A percentile compares a stretch with the other conserved stretches of the same genome.
Evolutionary conservation across 2,329 filamentous ascomycete species (phyloP).

Genomic region (Monilinia vaccinii-corymbosi): DNA sequence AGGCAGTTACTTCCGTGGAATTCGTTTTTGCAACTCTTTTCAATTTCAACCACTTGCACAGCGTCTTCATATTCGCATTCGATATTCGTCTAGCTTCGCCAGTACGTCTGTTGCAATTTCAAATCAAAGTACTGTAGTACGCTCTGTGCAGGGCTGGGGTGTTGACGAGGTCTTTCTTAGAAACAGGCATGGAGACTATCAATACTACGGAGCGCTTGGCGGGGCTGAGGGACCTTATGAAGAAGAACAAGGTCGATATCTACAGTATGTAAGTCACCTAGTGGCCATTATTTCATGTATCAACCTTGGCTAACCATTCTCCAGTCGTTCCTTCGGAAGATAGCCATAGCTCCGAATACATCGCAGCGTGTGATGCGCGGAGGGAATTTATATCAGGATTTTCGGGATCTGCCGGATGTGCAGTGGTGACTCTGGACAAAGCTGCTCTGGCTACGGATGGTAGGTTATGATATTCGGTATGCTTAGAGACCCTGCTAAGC

Average conservation of each 20-base stretch:
- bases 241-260: slow-evolving; percentile 74
- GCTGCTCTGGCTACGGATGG: slow-evolving; percentile 86
- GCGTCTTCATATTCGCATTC: slow-evolving; percentile 19
- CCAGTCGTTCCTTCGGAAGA: slow-evolving; percentile 94
- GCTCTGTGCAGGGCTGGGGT: not conserved
- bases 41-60: slow-evolving; percentile 12
- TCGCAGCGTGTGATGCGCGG: slow-evolving; percentile 86
- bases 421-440: slow-evolving; percentile 76
- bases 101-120: slow-evolving; percentile 1
- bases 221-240: slow-evolving; percentile 77
- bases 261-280: slow-evolving; percentile 59
- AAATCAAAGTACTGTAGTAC: slow-evolving; percentile 9
- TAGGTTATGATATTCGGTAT: not conserved
- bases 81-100: slow-evolving; percentile 17
- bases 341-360: slow-evolving; percentile 95
- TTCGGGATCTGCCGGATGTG: slow-evolving; percentile 88
- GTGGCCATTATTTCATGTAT: slow-evolving; percentile 8
- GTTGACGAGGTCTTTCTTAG: not conserved
- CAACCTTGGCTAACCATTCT: slow-evolving; percentile 27
- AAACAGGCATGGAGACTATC: slow-evolving; percentile 59
- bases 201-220: slow-evolving; percentile 69
- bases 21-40: not conserved
- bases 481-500: not conserved
- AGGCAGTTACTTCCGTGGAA: slow-evolving; percentile 15
- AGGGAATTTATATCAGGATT: slow-evolving; percentile 91